Evolutionary conservation across 176 grass and related monocot genomes (phyloP), one percentile per base, ranked within the genome.

Genomic region (Eleusine coracana): DNA sequence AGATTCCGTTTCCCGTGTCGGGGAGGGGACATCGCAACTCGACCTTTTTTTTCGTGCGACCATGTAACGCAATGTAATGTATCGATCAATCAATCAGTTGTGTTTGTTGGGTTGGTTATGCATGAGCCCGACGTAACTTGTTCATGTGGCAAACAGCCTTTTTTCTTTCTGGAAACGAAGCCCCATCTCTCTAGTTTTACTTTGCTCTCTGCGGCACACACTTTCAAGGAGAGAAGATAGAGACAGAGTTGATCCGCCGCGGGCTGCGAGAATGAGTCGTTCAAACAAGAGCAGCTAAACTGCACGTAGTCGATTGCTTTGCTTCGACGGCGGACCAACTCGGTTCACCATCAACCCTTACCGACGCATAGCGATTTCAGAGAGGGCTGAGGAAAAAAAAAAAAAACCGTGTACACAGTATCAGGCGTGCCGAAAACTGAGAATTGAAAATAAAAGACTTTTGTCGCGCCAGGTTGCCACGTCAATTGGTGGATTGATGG

Each of bases 91-190:
- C 78, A 36, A 66, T 86, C 36, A 56, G 58, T 87, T 82, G 54
- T 63, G 79, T 87, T 82, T 63, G 85, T 87, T 82, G 79, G 1
- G 85, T 50, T 82, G 52, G 71, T 82, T 87, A 76, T 82, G 79
- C 85, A 82, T 82, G 73, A 87, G 59, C 45, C 10, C 41, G 79
- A 87, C 72, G 85, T 62, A 62, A 28, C 58, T 61, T 61, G 58
- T 27, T 61, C 58, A 27, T 27, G 58, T 61, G 58, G 58, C 58
- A 61, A 61, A 3, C 60, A 14, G 4, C 68, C 31, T 34, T 0
- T 3, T 29, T 34, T 10, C 7, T 29, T 76, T 44, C 52, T 28
- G 75, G 46, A 34, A 65, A 50, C 42, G 31, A 34, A 34, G 31
- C 31, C 31, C 31, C 31, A 34, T 64, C 59, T 78, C 28, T 66